A percentile compares a stretch with the other conserved stretches of the same genome.
Conservation (phyloP, 208 protist genomes). For the Angomonas deanei region DNA sequence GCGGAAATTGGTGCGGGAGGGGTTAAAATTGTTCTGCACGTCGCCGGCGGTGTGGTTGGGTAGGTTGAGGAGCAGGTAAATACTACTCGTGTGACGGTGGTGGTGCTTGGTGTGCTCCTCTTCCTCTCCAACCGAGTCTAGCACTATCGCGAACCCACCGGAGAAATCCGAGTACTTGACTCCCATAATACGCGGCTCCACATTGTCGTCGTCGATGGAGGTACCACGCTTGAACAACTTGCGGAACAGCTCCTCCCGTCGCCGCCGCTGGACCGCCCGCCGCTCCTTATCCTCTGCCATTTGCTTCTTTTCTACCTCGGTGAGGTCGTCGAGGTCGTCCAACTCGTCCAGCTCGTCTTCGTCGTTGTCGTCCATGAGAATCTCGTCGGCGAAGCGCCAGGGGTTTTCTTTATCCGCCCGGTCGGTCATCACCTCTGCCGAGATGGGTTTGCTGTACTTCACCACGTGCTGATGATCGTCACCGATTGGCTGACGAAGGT, state of each 20-base stretch:
- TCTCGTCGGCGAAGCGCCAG: constrained; percentile 56
- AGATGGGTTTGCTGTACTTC: constrained; percentile 72
- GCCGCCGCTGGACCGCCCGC: constrained; percentile 25
- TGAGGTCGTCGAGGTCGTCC: constrained; percentile 39
- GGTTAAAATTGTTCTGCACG: constrained; percentile 60
- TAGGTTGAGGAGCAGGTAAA: constrained; percentile 64
- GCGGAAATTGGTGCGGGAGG: constrained; percentile 36
- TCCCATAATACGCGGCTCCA: constrained; percentile 67
- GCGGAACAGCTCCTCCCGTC: constrained; percentile 59
- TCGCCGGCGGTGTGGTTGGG: constrained; percentile 32
- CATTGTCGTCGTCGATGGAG: constrained; percentile 33
- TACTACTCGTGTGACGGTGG: constrained; percentile 45
- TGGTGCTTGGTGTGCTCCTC: constrained; percentile 22
- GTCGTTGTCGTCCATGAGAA: constrained; percentile 59
- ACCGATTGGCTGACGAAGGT: constrained; percentile 67
- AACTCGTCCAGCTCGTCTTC: constrained; percentile 40
- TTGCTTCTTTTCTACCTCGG: constrained; percentile 30
- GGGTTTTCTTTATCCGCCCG: constrained; percentile 43
- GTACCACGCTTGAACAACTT: constrained; percentile 65
- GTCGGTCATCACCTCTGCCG: constrained; percentile 35
- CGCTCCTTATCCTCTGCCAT: constrained; percentile 14
- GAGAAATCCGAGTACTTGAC: constrained; percentile 76
- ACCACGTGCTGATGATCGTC: constrained; percentile 79
- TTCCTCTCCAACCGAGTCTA: constrained; percentile 64
- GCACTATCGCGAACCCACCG: constrained; percentile 57